Base-by-base conservation (phyloP, 805 yeast genomes). In the Tetrapisispora pingtungensis region DNA sequence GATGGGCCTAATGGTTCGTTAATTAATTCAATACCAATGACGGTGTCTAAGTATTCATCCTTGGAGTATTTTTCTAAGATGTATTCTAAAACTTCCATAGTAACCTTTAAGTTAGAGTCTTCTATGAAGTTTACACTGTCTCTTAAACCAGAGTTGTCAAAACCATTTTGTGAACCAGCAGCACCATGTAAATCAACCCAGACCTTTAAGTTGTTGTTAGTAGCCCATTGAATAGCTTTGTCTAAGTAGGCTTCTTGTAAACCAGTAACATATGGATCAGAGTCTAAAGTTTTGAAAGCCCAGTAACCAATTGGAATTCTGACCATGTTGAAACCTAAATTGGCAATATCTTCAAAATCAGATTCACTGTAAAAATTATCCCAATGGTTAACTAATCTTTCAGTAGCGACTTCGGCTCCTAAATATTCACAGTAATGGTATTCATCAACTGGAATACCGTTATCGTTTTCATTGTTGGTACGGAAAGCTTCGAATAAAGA, bases 151-250 rank as follows among this genome's bases (percentile, higher is more conserved):
- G 95, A 85, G 69, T 89, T 89, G 65, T 89, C 97, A 58, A 87
- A 90, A 13, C 97, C 97, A 61, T 89, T 89, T 64, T 89, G 97
- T 19, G 95, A 84, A 19, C 96, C 97, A 30, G 96, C 94, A n/a
- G 84, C 95, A 49, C 97, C 97, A 61, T 89, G 97, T 57, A 89
- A 66, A 63, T 90, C 97, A 36, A 89, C 73, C 96, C 96, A 87
- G 20, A 78, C 95, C 58, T 80, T 80, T 50, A 89, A 58, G 34
- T 71, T 73, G 51, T 79, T 57, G 15, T 69, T 66, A 40, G 75
- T 62, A 36, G 85, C 78, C 96, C 96, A 90, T 15, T 59, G 72
- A 35, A 89, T 66, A 14, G 96, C 95, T 57, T 73, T 66, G 56
- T 85, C 94, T 43, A 89, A 66, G 62, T 83, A 85, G 8, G 66